These are phyloP conservation scores for Cercospora sojina DNA, from an alignment of 2,329 filamentous ascomycete species.

Conservation along the genomic window DNA sequence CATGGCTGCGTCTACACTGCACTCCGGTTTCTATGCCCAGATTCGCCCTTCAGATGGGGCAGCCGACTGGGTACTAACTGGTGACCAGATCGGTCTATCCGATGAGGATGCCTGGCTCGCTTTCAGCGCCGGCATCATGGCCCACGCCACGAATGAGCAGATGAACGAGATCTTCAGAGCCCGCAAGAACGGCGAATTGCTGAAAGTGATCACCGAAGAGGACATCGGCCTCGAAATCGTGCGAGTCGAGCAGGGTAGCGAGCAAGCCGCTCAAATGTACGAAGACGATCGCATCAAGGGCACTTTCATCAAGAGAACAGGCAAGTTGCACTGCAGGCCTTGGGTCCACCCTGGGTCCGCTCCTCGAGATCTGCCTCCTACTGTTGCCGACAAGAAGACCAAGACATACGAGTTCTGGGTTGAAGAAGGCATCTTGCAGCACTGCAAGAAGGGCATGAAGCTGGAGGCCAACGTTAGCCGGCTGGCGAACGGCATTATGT, in stretches of 20 bases:
- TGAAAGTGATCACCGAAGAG: slow-evolving; percentile 46
- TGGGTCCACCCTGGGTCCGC: slow-evolving; percentile 47
- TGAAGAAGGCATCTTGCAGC: slow-evolving; percentile 59
- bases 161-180: slow-evolving; percentile 22
- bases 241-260: slow-evolving; percentile 49
- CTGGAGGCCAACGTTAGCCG: slow-evolving; percentile 40
- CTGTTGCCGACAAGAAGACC: slow-evolving; percentile 41
- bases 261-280: slow-evolving; percentile 52
- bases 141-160: slow-evolving; percentile 42
- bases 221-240: slow-evolving; percentile 63
- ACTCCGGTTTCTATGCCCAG: slow-evolving; percentile 54
- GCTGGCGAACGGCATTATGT: slow-evolving; percentile 35
- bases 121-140: slow-evolving; percentile 52
- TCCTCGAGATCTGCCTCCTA: slow-evolving; percentile 28
- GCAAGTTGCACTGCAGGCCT: slow-evolving; percentile 53
- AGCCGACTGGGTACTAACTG: slow-evolving; percentile 33
- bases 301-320: slow-evolving; percentile 52
- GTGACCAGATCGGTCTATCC: slow-evolving; percentile 40
- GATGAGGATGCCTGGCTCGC: slow-evolving; percentile 50
- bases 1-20: slow-evolving; percentile 67
- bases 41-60: slow-evolving; percentile 12
- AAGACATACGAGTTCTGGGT: slow-evolving; percentile 62
- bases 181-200: slow-evolving; percentile 12
- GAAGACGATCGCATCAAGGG: slow-evolving; percentile 38
- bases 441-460: slow-evolving; percentile 61